These are phyloP conservation scores for Ceratopteris richardii DNA, from an alignment of 75 land plant genomes.

Conservation along the genomic window DNA sequence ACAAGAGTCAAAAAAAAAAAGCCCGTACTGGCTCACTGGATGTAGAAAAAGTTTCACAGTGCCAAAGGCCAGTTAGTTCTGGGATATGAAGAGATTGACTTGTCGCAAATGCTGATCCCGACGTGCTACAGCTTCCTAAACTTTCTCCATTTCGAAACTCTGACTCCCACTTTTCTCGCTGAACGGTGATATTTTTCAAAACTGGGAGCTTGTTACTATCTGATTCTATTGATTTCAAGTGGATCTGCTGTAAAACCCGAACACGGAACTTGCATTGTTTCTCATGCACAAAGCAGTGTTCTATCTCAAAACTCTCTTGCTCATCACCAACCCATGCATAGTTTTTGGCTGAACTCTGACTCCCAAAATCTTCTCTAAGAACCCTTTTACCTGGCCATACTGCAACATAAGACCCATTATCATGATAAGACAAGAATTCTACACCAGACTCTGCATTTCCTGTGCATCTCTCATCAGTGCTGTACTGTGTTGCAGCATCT, in stretches of 20 bases:
- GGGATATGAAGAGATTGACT: conserved; percentile 32
- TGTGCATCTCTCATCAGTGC: conserved; percentile 37
- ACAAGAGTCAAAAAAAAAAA: no score
- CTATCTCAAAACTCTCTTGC: conserved; percentile 46
- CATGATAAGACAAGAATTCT: conserved; percentile 46
- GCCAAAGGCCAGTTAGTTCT: conserved; percentile 54
- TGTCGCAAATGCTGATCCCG: conserved; percentile 65
- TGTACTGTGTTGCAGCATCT: conserved; percentile 71
- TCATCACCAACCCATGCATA: conserved; percentile 4
- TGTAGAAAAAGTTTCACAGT: conserved; percentile 20
- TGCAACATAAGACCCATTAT: conserved; percentile 61
- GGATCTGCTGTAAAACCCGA: conserved; percentile 51
- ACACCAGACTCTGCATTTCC: conserved; percentile 30
- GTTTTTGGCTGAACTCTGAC: background rate
- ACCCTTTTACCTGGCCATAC: conserved; percentile 44
- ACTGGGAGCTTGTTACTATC: conserved; percentile 8
- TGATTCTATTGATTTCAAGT: conserved; percentile 16
- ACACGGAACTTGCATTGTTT: conserved; percentile 33
- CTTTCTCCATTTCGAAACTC: conserved; percentile 81
- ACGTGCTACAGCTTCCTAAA: conserved; percentile 72
- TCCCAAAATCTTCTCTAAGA: conserved; percentile 2
- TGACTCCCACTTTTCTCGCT: conserved; percentile 76
- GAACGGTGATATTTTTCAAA: conserved; percentile 46
- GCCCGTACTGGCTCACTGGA: no score
- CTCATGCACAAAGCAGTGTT: conserved; percentile 74